phyloP scores from a whole-genome alignment of 2,329 filamentous ascomycete species.

The Neoascochyta sp. region DNA sequence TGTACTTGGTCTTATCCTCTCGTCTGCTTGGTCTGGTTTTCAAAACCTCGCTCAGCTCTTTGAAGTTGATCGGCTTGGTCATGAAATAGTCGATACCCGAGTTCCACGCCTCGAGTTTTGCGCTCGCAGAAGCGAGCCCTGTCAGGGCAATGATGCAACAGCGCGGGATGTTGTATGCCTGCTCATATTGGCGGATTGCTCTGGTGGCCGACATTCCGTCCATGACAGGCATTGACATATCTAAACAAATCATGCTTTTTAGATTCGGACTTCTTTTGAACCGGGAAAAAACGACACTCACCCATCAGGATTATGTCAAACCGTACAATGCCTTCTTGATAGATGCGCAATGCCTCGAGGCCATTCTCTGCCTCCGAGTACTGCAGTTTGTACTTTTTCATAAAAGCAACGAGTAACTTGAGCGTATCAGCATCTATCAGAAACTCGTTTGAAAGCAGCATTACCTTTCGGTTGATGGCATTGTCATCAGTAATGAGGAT shows the following conservation, averaged over 20 bases:
- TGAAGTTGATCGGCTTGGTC: slow-evolving; percentile 33
- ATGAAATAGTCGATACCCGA: slow-evolving; percentile 32
- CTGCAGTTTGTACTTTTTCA: slow-evolving; percentile 21
- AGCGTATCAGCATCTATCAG: slow-evolving; percentile 10
- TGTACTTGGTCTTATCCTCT: background rate
- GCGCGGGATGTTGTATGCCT: slow-evolving; percentile 9
- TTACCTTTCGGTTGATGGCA: slow-evolving; percentile 35
- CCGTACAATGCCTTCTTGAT: slow-evolving; percentile 10
- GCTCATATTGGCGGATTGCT: slow-evolving; percentile 31
- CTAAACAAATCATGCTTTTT: no score
- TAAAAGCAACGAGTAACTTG: slow-evolving; percentile 32
- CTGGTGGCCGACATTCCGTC: slow-evolving; percentile 36
- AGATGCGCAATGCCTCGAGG: slow-evolving; percentile 27
- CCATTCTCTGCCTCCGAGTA: slow-evolving; percentile 34
- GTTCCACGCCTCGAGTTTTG: slow-evolving; percentile 25
- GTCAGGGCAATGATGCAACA: slow-evolving; percentile 29
- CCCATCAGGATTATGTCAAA: slow-evolving; percentile 35
- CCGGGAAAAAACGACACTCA: slow-evolving; percentile 7
- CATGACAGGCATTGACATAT: slow-evolving; percentile 39
- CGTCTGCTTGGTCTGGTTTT: slow-evolving; percentile 6
- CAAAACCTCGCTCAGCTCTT: slow-evolving; percentile 17
- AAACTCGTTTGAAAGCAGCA: background rate
- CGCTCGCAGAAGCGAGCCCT: slow-evolving; percentile 23
- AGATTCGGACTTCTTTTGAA: no score
- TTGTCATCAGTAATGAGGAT: slow-evolving; percentile 42